Conservation (phyloP, 768 basidiomycete genomes). For the Lentinula detonsa region DNA sequence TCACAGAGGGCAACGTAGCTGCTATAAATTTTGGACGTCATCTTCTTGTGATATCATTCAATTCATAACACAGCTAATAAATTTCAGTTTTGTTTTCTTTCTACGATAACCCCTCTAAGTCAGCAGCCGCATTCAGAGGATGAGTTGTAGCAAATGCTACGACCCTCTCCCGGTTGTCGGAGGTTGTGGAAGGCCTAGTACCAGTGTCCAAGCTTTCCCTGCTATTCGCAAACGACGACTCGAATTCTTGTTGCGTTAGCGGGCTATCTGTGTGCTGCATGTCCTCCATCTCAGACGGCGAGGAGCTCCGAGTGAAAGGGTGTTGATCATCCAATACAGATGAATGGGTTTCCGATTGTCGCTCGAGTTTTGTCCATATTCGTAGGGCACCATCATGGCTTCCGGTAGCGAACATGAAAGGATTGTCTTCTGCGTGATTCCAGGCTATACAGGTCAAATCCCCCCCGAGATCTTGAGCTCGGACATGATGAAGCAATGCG, state of each 20-base stretch:
- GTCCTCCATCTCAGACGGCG: conserved; percentile 5
- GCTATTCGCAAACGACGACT: conserved; percentile 5
- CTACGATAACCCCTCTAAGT: neutral
- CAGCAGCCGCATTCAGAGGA: neutral
- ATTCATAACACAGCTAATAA: neutral
- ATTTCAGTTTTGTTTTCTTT: neutral
- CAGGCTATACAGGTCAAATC: conserved; percentile 79
- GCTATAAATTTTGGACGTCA: no score
- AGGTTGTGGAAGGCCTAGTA: neutral
- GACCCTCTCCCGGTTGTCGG: neutral
- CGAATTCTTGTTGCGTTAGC: conserved; percentile 6
- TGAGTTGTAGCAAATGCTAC: neutral
- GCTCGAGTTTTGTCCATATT: conserved; percentile 54
- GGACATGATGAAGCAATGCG: conserved; percentile 63
- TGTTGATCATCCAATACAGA: neutral
- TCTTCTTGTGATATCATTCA: neutral
- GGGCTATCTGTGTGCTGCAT: conserved; percentile 10
- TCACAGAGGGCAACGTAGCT: no score
- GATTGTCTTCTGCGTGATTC: conserved; percentile 61
- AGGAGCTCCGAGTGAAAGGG: conserved; percentile 6
- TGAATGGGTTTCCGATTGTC: neutral
- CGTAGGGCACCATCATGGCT: conserved; percentile 72
- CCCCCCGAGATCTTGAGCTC: conserved; percentile 53
- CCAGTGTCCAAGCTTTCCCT: neutral
- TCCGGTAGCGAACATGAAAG: conserved; percentile 74